Percentiles rank a stretch among this genome's conserved stretches.
These are phyloP conservation scores for Teratosphaeria pseudoeucalypti DNA, from an alignment of 2,329 filamentous ascomycete genomes.

Conservation along the genomic window DNA sequence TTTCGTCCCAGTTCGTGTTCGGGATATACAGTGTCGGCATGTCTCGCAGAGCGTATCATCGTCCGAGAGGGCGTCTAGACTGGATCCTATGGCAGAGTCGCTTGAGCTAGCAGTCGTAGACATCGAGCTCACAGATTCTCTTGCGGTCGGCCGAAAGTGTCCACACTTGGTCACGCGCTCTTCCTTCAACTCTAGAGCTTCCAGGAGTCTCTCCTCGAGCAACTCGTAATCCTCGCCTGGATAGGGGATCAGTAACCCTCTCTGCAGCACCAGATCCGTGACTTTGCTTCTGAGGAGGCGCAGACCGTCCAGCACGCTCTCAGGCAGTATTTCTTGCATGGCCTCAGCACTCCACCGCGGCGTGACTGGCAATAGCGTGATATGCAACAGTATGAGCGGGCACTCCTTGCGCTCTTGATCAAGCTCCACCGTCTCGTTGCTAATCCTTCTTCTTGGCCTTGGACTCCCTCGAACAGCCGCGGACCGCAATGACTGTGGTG, in stretches of 20 bases:
- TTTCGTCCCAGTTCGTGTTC: conserved; percentile 26
- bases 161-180: conserved; percentile 65
- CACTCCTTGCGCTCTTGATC: conserved; percentile 12
- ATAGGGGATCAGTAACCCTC: conserved; percentile 65
- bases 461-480: conserved; percentile 41
- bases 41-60: conserved; percentile 21
- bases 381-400: conserved; percentile 69
- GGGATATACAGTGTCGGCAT: conserved; percentile 27
- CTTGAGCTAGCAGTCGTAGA: conserved; percentile 23
- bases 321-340: conserved; percentile 42
- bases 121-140: conserved; percentile 37
- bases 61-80: conserved; percentile 9
- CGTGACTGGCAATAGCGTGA: conserved; percentile 61
- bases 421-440: conserved; percentile 7
- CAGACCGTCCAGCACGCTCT: conserved; percentile 48
- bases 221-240: conserved; percentile 72
- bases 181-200: conserved; percentile 61
- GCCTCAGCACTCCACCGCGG: conserved; percentile 48
- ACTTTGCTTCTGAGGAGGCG: conserved; percentile 58
- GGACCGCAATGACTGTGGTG: conserved; percentile 25
- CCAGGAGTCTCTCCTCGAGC: conserved; percentile 65
- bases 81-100: conserved; percentile 23
- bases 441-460: conserved; percentile 35
- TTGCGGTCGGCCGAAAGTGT: conserved; percentile 44
- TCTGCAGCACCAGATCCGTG: conserved; percentile 61